Evolutionary conservation across 1,284 basidiomycete genomes (phyloP).

Genomic region (Athelia sp.): DNA sequence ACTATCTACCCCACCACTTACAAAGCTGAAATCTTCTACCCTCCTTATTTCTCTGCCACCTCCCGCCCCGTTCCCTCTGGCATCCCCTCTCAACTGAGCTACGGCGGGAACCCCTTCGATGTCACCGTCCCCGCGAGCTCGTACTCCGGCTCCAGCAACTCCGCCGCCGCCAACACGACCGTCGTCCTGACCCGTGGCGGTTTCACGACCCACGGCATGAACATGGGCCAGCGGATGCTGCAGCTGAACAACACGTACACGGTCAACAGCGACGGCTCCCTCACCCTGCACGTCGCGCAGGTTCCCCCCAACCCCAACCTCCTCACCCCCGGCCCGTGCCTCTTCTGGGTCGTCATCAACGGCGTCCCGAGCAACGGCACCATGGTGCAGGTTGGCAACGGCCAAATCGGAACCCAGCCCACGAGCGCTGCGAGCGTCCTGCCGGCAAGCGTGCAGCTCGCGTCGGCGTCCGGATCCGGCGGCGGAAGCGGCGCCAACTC

Average conservation of each 20-base stretch:
- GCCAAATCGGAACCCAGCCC: conserved; percentile 68
- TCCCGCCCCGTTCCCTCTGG: conserved; percentile 71
- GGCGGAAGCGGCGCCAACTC: conserved; percentile 6
- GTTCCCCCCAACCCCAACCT: conserved; percentile 79
- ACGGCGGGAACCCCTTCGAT: conserved; percentile 85
- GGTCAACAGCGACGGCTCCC: conserved; percentile 70
- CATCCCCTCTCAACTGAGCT: conserved; percentile 69
- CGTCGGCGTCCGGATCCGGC: conserved; percentile 35
- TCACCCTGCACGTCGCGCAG: conserved; percentile 75
- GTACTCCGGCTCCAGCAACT: conserved; percentile 62
- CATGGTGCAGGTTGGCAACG: conserved; percentile 75
- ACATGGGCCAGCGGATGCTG: conserved; percentile 83
- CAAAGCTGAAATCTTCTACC: conserved; percentile 84
- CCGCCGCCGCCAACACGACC: conserved; percentile 72
- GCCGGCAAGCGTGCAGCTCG: conserved; percentile 43
- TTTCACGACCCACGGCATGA: conserved; percentile 94
- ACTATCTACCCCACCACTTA: conserved; percentile 84
- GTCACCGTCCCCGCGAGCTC: conserved; percentile 52
- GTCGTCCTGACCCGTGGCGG: conserved; percentile 83
- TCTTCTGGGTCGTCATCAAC: conserved; percentile 76
- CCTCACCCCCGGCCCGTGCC: conserved; percentile 81
- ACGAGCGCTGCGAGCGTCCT: conserved; percentile 39
- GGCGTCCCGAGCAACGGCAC: conserved; percentile 82
- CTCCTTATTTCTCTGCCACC: conserved; percentile 73
- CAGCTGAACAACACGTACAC: conserved; percentile 81